Evolutionary conservation across 371 early-diverging fungal species (phyloP).

Genomic region (Apophysomyces sp.): DNA sequence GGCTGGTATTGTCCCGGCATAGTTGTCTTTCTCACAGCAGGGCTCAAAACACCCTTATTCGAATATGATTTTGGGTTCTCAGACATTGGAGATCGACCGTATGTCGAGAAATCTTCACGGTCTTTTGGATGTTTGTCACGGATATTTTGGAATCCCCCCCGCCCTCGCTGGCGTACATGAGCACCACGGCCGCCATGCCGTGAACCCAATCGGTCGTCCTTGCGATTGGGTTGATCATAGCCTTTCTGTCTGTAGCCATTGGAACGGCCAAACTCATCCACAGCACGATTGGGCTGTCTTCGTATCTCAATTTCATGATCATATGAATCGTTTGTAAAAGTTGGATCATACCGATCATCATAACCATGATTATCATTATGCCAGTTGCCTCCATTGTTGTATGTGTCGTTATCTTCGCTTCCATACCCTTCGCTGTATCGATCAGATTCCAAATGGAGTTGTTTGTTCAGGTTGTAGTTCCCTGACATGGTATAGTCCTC

Average conservation of each 20-base stretch:
- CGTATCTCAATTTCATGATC: neutral
- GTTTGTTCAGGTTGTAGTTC: neutral
- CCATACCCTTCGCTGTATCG: neutral
- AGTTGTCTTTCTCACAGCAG: neutral
- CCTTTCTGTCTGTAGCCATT: neutral
- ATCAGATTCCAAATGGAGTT: neutral
- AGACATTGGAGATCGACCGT: neutral
- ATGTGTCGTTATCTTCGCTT: neutral
- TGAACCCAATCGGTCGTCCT: neutral
- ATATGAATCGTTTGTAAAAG: neutral
- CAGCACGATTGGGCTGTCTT: neutral
- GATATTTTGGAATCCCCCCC: neutral
- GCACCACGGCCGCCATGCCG: neutral
- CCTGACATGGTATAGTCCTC: neutral
- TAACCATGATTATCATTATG: neutral
- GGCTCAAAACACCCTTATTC: neutral
- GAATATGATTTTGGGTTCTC: neutral
- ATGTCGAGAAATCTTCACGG: neutral
- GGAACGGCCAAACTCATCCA: conserved; percentile 1
- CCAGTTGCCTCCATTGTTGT: neutral
- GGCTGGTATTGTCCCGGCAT: neutral
- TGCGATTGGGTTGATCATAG: conserved; percentile 1
- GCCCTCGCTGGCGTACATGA: neutral
- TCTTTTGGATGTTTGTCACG: neutral
- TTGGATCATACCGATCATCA: neutral